Percentiles rank a stretch among this genome's conserved stretches.
phyloP scores from a whole-genome alignment of 2,329 filamentous ascomycete species.

The Dactylellina leptospora region DNA sequence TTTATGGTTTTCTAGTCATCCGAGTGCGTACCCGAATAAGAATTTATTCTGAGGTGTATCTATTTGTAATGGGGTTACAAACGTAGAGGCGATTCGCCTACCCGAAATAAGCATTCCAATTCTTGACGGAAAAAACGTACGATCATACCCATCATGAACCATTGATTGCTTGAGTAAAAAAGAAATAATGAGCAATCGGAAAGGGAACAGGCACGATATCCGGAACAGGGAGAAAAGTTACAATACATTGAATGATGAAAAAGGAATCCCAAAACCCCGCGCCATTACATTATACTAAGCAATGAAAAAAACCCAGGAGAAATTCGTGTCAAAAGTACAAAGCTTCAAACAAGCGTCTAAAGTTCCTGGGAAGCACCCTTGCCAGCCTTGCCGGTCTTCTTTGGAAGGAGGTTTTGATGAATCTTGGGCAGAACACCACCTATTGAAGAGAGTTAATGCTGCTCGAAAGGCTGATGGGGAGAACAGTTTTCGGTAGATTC shows the following conservation, averaged over 20 bases:
- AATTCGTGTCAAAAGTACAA: conserved; percentile 45
- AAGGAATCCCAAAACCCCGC: conserved; percentile 54
- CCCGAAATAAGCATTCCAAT: too few relatives aligned
- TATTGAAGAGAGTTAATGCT: conserved; percentile 61
- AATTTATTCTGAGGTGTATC: too few relatives aligned
- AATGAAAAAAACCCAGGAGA: conserved; percentile 38
- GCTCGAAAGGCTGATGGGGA: background rate
- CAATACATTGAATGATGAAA: conserved; percentile 52
- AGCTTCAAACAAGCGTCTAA: conserved; percentile 69
- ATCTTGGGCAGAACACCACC: conserved; percentile 52
- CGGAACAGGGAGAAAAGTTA: conserved; percentile 43
- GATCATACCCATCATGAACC: conserved; percentile 53
- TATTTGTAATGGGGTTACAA: background rate
- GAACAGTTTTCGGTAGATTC: background rate
- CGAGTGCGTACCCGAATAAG: too few relatives aligned
- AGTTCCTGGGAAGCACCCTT: conserved; percentile 95
- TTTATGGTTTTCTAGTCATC: too few relatives aligned
- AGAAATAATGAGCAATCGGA: conserved; percentile 41
- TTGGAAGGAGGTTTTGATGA: conserved; percentile 86
- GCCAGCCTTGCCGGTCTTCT: conserved; percentile 97
- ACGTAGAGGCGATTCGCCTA: too few relatives aligned
- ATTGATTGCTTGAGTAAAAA: conserved; percentile 37
- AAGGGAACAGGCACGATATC: conserved; percentile 45
- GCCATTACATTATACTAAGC: conserved; percentile 53
- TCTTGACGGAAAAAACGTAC: conserved; percentile 24